Evolutionary conservation across 2,329 filamentous ascomycete genomes (phyloP).

Genomic region (Colletotrichum scovillei): DNA sequence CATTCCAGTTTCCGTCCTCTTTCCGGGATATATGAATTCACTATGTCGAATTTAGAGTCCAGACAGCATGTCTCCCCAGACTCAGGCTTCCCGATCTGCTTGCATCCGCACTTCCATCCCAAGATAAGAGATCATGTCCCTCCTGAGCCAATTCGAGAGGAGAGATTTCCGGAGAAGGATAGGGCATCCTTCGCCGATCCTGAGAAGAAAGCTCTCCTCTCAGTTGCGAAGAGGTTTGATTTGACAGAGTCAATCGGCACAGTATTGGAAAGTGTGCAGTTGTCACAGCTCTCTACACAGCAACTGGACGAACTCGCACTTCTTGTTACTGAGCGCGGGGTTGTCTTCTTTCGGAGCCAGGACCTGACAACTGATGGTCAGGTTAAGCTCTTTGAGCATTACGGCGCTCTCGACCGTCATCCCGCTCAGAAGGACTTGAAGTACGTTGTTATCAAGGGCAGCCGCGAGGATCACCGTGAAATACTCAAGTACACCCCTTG

Average conservation of each 20-base stretch:
- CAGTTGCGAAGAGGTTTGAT: slow-evolving; percentile 50
- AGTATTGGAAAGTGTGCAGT: slow-evolving; percentile 52
- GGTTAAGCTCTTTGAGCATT: slow-evolving; percentile 58
- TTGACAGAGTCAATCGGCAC: slow-evolving; percentile 58
- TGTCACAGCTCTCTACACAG: slow-evolving; percentile 54
- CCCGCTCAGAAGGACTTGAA: slow-evolving; percentile 56
- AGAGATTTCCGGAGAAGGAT: slow-evolving; percentile 46
- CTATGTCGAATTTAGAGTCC: slow-evolving; percentile 55
- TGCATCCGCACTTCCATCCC: slow-evolving; percentile 59
- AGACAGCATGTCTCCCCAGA: slow-evolving; percentile 60
- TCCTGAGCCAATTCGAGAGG: slow-evolving; percentile 49
- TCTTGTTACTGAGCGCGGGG: slow-evolving; percentile 57
- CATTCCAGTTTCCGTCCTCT: neutral
- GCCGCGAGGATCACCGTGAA: slow-evolving; percentile 56
- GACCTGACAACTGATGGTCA: slow-evolving; percentile 56
- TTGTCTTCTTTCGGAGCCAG: slow-evolving; percentile 60
- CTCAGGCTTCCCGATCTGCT: slow-evolving; percentile 56
- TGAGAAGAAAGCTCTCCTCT: slow-evolving; percentile 54
- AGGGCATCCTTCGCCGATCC: slow-evolving; percentile 56
- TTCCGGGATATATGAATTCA: neutral
- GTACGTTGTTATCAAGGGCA: slow-evolving; percentile 58
- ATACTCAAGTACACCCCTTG: slow-evolving; percentile 59
- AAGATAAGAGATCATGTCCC: slow-evolving; percentile 55
- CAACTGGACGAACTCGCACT: slow-evolving; percentile 64
- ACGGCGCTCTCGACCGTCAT: slow-evolving; percentile 59